Percentiles rank a stretch among this genome's conserved stretches.
Conservation (phyloP, 768 basidiomycete genomes). For the Xanthoconium stramineum region DNA sequence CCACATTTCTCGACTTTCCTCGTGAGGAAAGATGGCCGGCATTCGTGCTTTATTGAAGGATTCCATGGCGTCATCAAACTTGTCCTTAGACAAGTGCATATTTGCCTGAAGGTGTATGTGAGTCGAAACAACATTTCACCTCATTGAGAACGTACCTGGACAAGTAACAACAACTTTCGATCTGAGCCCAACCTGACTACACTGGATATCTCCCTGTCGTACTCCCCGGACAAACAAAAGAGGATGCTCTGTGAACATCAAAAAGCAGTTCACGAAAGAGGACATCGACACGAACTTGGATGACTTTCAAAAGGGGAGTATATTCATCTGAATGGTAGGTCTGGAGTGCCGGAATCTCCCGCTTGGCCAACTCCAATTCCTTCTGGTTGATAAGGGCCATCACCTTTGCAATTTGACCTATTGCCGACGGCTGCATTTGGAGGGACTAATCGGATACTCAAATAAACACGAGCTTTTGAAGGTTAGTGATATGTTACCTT, state of each 20-base stretch:
- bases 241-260: constrained; percentile 11
- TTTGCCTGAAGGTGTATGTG: constrained; percentile 7
- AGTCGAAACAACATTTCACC: background rate
- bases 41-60: constrained; percentile 8
- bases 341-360: constrained; percentile 2
- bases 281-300: constrained; percentile 6
- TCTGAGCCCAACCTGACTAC: background rate
- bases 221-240: constrained; percentile 7
- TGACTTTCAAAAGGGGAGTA: constrained; percentile 2
- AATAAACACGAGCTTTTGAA: background rate
- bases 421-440: constrained; percentile 6
- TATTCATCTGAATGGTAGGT: background rate
- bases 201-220: background rate
- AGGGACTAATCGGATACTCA: constrained; percentile 6
- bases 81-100: constrained; percentile 4
- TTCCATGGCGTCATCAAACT: constrained; percentile 6
- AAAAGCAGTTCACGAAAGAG: background rate
- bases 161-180: constrained; percentile 5
- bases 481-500: background rate
- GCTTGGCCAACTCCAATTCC: background rate
- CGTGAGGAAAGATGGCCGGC: constrained; percentile 12
- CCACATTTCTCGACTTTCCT: constrained; percentile 13
- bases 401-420: constrained; percentile 14
- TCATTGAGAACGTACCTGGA: constrained; percentile 7
- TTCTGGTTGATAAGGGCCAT: constrained; percentile 6